These are phyloP conservation scores for Vicia sativa DNA, from an alignment of 306 rosid species.

Conservation along the genomic window DNA sequence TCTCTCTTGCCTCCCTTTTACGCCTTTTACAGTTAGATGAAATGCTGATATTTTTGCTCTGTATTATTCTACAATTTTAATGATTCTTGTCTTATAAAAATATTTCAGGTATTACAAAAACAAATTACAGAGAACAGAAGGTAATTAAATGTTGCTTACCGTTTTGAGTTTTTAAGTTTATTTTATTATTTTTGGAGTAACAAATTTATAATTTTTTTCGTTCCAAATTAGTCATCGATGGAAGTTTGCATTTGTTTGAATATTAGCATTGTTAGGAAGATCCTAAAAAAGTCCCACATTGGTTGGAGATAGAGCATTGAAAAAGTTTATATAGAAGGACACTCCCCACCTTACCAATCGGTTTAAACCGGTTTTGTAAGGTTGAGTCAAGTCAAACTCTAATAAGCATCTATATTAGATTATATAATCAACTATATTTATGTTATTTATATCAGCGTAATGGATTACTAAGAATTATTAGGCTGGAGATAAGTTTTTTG, in stretches of 20 bases:
- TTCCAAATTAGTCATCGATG: not conserved
- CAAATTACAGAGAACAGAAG: slow-evolving; percentile 71
- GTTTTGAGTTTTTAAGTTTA: not conserved
- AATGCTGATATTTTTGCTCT: slow-evolving; percentile 12
- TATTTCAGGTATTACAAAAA: slow-evolving; percentile 61
- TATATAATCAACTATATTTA: slow-evolving; percentile 4
- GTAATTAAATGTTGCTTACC: slow-evolving; percentile 45
- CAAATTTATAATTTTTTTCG: not conserved
- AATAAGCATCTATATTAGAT: not conserved
- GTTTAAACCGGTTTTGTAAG: no score
- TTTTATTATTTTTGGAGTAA: slow-evolving; percentile 1
- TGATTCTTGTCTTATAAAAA: slow-evolving; percentile 12
- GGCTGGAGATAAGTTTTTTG: not conserved
- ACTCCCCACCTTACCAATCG: no score
- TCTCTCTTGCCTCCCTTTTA: not conserved
- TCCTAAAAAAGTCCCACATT: no score
- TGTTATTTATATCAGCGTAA: slow-evolving; percentile 1
- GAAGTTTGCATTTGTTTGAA: slow-evolving; percentile 3
- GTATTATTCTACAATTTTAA: slow-evolving; percentile 23
- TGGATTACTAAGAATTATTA: not conserved
- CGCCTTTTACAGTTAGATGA: not conserved
- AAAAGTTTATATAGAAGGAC: no score
- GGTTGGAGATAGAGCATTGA: no score
- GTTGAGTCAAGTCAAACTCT: no score
- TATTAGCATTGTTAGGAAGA: no score